Percentiles rank a stretch among this genome's conserved stretches.
These are phyloP conservation scores for Purshia tridentata DNA, from an alignment of 306 rosid genomes.

Conservation along the genomic window DNA sequence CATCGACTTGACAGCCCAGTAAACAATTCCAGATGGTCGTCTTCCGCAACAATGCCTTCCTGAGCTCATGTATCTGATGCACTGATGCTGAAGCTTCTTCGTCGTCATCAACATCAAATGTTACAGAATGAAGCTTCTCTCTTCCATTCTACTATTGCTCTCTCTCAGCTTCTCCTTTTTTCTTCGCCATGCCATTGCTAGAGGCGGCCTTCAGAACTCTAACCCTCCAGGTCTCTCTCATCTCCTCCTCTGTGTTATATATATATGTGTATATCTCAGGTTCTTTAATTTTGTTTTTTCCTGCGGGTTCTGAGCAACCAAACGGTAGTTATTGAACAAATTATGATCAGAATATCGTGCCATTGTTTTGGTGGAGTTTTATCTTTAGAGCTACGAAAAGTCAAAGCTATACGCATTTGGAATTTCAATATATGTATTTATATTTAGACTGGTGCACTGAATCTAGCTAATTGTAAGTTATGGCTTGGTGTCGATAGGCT, in stretches of 20 bases:
- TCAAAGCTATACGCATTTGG: neutral
- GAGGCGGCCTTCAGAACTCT: constrained; percentile 41
- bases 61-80: constrained; percentile 14
- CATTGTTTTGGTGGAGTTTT: neutral
- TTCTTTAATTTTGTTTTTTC: no score
- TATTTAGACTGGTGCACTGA: neutral
- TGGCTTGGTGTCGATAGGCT: constrained; percentile 36
- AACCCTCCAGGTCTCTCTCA: constrained; percentile 45
- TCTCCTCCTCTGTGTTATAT: constrained; percentile 2
- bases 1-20: neutral
- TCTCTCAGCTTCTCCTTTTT: constrained; percentile 35
- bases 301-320: neutral
- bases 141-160: constrained; percentile 41
- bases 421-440: neutral
- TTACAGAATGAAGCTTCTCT: constrained; percentile 22
- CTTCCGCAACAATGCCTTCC: constrained; percentile 15
- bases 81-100: constrained; percentile 15
- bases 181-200: constrained; percentile 37
- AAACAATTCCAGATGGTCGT: neutral
- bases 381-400: neutral
- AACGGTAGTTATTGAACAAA: neutral
- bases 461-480: constrained; percentile 4
- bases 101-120: neutral
- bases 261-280: neutral
- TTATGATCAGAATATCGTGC: neutral